Evolutionary conservation across 352 stramenopile species (phyloP).

Genomic region (Phytopythium chamaehyphon): DNA sequence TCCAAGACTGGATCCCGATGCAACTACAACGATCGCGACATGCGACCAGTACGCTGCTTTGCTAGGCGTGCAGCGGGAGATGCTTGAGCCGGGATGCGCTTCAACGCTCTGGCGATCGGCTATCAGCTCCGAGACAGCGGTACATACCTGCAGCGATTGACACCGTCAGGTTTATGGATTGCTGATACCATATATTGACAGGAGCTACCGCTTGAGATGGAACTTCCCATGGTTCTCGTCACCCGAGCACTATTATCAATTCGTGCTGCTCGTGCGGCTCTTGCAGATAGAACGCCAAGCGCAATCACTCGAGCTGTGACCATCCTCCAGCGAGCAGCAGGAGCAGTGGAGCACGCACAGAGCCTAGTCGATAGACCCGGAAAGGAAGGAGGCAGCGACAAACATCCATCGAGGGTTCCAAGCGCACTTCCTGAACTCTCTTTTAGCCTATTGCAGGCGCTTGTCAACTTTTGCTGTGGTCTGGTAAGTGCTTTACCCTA

Average conservation of each 20-base stretch:
- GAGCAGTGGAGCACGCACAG: conserved; percentile 13
- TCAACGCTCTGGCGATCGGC: conserved; percentile 14
- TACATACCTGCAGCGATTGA: too few relatives aligned
- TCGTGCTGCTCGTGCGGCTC: conserved; percentile 5
- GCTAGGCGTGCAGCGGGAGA: not conserved
- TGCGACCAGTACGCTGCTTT: conserved; percentile 5
- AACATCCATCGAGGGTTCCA: conserved; percentile 1
- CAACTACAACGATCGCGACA: not conserved
- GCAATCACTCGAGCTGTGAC: conserved; percentile 4
- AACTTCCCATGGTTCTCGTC: conserved; percentile 31
- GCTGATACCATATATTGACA: too few relatives aligned
- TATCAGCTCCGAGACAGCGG: conserved; percentile 9
- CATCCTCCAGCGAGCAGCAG: conserved; percentile 15
- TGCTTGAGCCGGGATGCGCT: not conserved
- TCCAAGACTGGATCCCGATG: not conserved
- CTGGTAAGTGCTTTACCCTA: conserved; percentile 6
- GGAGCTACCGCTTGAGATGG: conserved; percentile 25
- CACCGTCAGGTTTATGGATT: too few relatives aligned
- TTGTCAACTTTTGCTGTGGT: conserved; percentile 11
- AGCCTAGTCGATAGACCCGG: conserved; percentile 9
- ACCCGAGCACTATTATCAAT: conserved; percentile 23
- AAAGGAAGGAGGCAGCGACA: too few relatives aligned
- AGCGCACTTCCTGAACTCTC: conserved; percentile 17
- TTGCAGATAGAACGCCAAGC: conserved; percentile 2
- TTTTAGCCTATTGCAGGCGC: conserved; percentile 10